Base-by-base conservation (phyloP, 345 rosid species). In the Eucalyptus sideroxylon region DNA sequence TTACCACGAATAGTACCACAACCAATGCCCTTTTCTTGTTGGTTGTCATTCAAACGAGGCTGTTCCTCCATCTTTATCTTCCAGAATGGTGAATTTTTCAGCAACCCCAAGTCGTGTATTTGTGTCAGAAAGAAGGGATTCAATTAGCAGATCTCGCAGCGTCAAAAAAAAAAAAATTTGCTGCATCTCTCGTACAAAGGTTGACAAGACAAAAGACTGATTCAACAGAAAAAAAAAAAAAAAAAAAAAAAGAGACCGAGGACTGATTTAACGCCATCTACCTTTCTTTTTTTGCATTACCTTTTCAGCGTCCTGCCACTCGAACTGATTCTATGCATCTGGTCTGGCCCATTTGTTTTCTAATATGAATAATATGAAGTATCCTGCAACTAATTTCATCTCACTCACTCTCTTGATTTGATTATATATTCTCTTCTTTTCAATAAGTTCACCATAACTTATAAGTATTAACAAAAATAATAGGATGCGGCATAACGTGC, bases 401-500 rank as follows among this genome's bases (percentile, higher is more conserved):
- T 27, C 27, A 12, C 16, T 12, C 0, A 13, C 16, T 60, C 67
- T 60, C 67, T 60, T 60, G 67, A 60, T 60, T 60, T 60, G 67
- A 60, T 60, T 27, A 60, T 14, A 14, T 30, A 14, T 62, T 6
- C 31, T 1, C 31, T 11, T 27, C 69, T 62, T 62, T 62, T 62
- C 34, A 30, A 65, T 13, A 30, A 4, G 16, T 65, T 30, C 34
- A 0, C 0, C n/a, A 30, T 14, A 14, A n/a, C 17, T 0, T 31
- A 14, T 62, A 30, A 62, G 31, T 30, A 62, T 14, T 30, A 65
- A 65, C 37, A n/a, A 15, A n/a, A 65, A 65, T 15, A 65, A 65
- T 14, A 65, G 37, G 77, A 65, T 65, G 37, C 37, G 19, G 77
- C 37, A 30, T 65, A 16, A 3, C 17, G 37, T 7, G 37, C 37